Evolutionary conservation across 1,139 yeast species (phyloP), one percentile per base, ranked within the genome.

Genomic region (Yamadazyma dendronema): DNA sequence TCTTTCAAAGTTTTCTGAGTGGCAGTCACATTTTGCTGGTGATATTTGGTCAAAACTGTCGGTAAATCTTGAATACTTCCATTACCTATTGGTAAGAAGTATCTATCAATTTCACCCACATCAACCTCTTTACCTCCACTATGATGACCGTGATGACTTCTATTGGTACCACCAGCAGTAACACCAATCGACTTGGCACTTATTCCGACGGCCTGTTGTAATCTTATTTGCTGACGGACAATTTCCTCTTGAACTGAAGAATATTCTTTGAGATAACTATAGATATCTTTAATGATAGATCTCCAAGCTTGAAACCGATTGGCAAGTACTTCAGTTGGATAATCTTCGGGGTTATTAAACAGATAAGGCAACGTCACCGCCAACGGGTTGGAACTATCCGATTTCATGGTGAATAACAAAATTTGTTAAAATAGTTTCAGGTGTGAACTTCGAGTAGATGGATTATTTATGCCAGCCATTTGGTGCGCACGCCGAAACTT

Each of bases 251-350:
- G 94, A 33, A 86, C 92, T 14, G 84, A 76, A 11, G 88, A 87
- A 34, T 82, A 84, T 52, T 89, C 96, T 47, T 75, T 77, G 45
- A 90, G 69, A 57, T 92, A 92, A 37, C 72, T 77, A 19, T 86
- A 74, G 40, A 92, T 63, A 27, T 90, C 84, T 41, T 82, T 79
- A 42, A 89, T 81, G 37, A 90, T 77, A 37, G 77, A 73, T 46
- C 96, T 70, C 97, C 97, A 92, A 3, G 95, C 84, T 33, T 81
- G 77, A 56, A 90, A 88, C 46, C 98, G 71, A 28, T 77, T 74
- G 3, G 96, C 94, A 49, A 92, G 67, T 6, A 86, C 77, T 44
- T 89, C 97, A 1, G 97, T 88, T 11, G 97, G 97, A 52, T 78
- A 60, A 29, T 66, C 72, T 28, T 54, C 53, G 13, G 53, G 56